Conservation (phyloP, 176 grass and related monocot species). For the Guadua angustifolia region DNA sequence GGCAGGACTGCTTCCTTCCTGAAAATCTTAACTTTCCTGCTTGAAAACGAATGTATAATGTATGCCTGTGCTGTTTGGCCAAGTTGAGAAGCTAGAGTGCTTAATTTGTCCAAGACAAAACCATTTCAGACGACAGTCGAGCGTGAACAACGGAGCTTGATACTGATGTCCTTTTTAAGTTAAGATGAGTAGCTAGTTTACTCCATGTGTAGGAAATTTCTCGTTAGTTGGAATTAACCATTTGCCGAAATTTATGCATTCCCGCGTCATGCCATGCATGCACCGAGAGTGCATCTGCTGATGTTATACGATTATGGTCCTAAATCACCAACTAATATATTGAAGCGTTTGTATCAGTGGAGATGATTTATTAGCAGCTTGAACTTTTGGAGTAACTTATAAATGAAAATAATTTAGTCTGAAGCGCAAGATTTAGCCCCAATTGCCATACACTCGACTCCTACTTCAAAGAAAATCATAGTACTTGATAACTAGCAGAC, state of each 20-base stretch:
- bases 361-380: neutral
- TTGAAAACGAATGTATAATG: slow-evolving; percentile 22
- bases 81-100: slow-evolving; percentile 21
- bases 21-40: slow-evolving; percentile 2
- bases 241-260: neutral
- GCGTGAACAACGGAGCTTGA: neutral
- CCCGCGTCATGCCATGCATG: neutral
- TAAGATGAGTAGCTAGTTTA: neutral
- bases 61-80: neutral
- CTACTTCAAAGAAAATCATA: neutral
- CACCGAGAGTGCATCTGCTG: neutral
- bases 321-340: neutral
- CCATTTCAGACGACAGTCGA: neutral
- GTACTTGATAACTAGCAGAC: neutral
- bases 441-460: neutral
- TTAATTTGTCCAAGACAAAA: slow-evolving; percentile 4
- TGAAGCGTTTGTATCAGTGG: neutral
- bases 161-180: neutral
- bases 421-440: neutral
- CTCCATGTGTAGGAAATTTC: neutral
- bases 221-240: neutral
- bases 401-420: neutral
- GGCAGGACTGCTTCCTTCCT: slow-evolving; percentile 1
- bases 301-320: neutral
- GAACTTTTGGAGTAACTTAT: neutral